A percentile compares a stretch with the other conserved stretches of the same genome.
These are phyloP conservation scores for Streptanthus diversifolius DNA, from an alignment of 345 rosid species.

Conservation along the genomic window DNA sequence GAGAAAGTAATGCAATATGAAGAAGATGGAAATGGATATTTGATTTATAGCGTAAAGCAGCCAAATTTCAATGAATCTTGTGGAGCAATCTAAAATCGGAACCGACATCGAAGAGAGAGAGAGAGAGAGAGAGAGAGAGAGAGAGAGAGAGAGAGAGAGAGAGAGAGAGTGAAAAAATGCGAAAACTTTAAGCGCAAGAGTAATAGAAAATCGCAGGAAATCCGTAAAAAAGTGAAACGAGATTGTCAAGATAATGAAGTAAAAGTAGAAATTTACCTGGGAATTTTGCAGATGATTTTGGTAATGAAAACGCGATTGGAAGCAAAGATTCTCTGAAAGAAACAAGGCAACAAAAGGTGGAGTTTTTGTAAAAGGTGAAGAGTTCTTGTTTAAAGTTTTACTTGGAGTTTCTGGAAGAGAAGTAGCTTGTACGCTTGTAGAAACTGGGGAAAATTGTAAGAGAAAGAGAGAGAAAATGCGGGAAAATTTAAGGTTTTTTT, in stretches of 20 bases:
- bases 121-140: not conserved
- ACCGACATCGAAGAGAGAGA: not conserved
- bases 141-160: not conserved
- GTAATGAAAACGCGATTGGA: slow-evolving; percentile 1
- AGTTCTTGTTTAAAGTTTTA: slow-evolving; percentile 9
- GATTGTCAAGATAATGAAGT: not conserved
- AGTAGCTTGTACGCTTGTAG: slow-evolving; percentile 36
- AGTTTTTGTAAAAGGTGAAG: not conserved
- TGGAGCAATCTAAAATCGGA: slow-evolving; percentile 13
- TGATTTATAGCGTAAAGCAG: not conserved
- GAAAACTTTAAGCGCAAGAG: slow-evolving; percentile 21
- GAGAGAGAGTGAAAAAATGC: too few relatives aligned
- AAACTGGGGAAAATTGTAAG: slow-evolving; percentile 4
- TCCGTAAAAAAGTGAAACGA: not conserved
- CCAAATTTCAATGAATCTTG: not conserved
- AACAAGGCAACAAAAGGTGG: not conserved
- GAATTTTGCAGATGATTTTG: not conserved
- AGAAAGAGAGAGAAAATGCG: slow-evolving; percentile 8
- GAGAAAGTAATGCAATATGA: not conserved
- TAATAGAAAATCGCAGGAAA: not conserved
- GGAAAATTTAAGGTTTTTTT: not conserved
- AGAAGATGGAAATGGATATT: not conserved
- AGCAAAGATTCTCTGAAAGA: not conserved
- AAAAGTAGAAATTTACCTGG: slow-evolving; percentile 18
- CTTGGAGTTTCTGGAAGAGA: not conserved